A percentile compares a stretch with the other conserved stretches of the same genome.
Evolutionary conservation across 2,329 filamentous ascomycete genomes (phyloP).

Genomic region (Penicillium sp.): DNA sequence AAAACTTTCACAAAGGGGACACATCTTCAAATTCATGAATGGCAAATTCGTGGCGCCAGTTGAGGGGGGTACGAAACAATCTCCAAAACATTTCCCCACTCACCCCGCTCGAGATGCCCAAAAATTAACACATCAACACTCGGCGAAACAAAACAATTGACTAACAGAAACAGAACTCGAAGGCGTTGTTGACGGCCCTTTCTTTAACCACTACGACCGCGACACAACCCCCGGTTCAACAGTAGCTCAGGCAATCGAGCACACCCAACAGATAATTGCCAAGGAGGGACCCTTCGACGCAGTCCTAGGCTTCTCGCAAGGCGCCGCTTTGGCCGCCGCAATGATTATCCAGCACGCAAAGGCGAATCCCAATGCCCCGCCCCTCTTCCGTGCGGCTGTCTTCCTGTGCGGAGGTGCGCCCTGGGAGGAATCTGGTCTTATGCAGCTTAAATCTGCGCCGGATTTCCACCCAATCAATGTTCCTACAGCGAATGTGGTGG

Average conservation of each 20-base stretch:
- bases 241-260: conserved; percentile 27
- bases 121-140: background rate
- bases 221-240: conserved; percentile 22
- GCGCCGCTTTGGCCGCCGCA: conserved; percentile 29
- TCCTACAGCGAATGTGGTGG: conserved; percentile 43
- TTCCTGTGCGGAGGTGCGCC: conserved; percentile 32
- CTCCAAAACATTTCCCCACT: background rate
- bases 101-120: background rate
- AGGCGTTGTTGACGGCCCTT: conserved; percentile 32
- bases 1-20: conserved; percentile 27
- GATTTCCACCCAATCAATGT: conserved; percentile 30
- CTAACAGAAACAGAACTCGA: conserved; percentile 26
- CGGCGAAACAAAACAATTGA: background rate
- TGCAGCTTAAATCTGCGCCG: conserved; percentile 10
- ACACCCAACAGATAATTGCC: conserved; percentile 22
- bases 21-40: conserved; percentile 31
- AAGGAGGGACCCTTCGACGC: conserved; percentile 33
- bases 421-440: conserved; percentile 26
- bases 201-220: conserved; percentile 33
- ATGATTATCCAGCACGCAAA: conserved; percentile 26
- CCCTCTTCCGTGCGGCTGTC: conserved; percentile 32
- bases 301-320: conserved; percentile 36
- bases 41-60: conserved; percentile 25
- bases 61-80: conserved; percentile 26
- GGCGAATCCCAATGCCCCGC: conserved; percentile 15